Evolutionary conservation across 2,329 filamentous ascomycete genomes (phyloP).

Genomic region (Coleophoma crateriformis): DNA sequence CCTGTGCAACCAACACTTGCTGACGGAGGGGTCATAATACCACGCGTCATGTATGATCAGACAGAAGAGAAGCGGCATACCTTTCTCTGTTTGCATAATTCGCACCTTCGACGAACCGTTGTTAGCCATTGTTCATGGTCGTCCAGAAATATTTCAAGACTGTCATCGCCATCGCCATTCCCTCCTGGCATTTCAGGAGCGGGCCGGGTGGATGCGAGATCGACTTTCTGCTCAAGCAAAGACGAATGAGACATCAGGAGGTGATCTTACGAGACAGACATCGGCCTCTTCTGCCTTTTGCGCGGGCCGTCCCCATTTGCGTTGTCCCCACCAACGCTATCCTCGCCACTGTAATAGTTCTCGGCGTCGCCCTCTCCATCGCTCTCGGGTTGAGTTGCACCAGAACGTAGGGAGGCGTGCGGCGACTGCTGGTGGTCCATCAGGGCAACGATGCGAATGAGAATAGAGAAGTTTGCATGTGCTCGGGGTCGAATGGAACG

Average conservation of each 20-base stretch:
- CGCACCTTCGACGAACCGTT: slow-evolving; percentile 47
- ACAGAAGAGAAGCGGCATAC: slow-evolving; percentile 34
- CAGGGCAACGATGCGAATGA: slow-evolving; percentile 3
- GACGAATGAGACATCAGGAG: slow-evolving; percentile 20
- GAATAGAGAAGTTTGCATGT: not conserved
- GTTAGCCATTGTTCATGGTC: slow-evolving; percentile 21
- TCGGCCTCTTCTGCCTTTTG: slow-evolving; percentile 42
- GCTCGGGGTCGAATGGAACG: slow-evolving; percentile 22
- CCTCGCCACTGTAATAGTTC: slow-evolving; percentile 19
- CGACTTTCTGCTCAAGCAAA: slow-evolving; percentile 5
- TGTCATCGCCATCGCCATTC: slow-evolving; percentile 7
- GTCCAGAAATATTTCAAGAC: slow-evolving; percentile 9
- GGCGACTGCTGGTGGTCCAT: slow-evolving; percentile 26
- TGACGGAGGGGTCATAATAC: not conserved
- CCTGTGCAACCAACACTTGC: no score
- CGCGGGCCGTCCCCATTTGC: slow-evolving; percentile 26
- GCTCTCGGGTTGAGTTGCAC: slow-evolving; percentile 22
- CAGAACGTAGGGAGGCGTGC: slow-evolving; percentile 15
- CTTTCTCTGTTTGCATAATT: slow-evolving; percentile 78
- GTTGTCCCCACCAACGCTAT: slow-evolving; percentile 21
- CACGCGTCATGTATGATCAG: not conserved
- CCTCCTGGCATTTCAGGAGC: slow-evolving; percentile 2
- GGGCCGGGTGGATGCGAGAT: slow-evolving; percentile 9
- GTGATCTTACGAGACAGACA: slow-evolving; percentile 41
- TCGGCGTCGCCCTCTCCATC: slow-evolving; percentile 25